These are phyloP conservation scores for Diaporthe citriasiana DNA, from an alignment of 2,329 filamentous ascomycete species.

Conservation along the genomic window DNA sequence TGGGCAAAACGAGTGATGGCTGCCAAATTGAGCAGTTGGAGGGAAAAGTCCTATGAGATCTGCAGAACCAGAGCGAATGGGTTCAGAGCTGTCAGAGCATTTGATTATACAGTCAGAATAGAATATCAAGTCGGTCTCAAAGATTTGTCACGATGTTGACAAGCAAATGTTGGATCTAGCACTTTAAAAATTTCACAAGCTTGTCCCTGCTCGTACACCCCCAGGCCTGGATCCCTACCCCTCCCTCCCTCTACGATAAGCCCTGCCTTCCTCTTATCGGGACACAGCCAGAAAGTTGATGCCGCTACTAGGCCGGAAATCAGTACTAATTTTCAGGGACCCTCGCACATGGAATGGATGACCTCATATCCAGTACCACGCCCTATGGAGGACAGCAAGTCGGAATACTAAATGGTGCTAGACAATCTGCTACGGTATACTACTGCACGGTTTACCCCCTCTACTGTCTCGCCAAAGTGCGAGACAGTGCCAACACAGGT, in stretches of 20 bases:
- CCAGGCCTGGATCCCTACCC: not conserved
- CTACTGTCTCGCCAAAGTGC: not conserved
- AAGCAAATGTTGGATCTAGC: not conserved
- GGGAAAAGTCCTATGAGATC: not conserved
- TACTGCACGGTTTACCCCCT: not conserved
- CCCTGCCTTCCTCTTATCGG: slow-evolving; percentile 17
- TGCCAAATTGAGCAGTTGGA: not conserved
- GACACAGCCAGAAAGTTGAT: not conserved
- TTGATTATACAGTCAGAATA: not conserved
- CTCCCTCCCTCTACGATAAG: slow-evolving; percentile 30
- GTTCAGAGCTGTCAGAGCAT: not conserved
- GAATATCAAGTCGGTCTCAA: not conserved
- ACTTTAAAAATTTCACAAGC: slow-evolving; percentile 31
- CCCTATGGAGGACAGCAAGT: not conserved
- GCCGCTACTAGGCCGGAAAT: not conserved
- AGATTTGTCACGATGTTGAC: not conserved
- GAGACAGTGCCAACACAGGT: not conserved
- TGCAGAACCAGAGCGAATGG: not conserved
- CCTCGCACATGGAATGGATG: not conserved
- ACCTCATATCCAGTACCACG: slow-evolving; percentile 13
- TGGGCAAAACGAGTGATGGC: not conserved
- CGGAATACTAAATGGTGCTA: not conserved
- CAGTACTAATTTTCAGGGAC: not conserved
- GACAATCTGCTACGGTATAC: not conserved
- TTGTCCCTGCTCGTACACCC: slow-evolving; percentile 15